Conservation (phyloP, 108 stramenopile species). For the Skeletonema marinoi region DNA sequence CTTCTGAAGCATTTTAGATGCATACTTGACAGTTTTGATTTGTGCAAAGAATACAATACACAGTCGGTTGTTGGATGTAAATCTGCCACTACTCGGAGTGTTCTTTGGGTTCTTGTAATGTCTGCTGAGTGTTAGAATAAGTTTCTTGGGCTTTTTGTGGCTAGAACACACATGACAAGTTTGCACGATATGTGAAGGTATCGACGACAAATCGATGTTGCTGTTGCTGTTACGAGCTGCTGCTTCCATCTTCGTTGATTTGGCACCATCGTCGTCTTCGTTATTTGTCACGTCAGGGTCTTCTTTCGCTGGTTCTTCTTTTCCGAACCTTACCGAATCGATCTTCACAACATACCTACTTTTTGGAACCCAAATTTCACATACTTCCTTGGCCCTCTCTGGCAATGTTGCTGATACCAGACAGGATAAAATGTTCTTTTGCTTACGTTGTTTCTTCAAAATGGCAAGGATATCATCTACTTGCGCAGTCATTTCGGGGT, state of each 20-base stretch:
- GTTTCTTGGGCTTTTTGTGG: slow-evolving; percentile 86
- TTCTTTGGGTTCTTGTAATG: slow-evolving; percentile 47
- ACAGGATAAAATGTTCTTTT: slow-evolving; percentile 23
- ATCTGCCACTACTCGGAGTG: slow-evolving; percentile 49
- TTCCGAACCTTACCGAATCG: slow-evolving; percentile 77
- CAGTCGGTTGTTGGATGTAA: slow-evolving; percentile 34
- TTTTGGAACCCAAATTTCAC: background rate
- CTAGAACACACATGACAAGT: slow-evolving; percentile 76
- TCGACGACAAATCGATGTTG: slow-evolving; percentile 51
- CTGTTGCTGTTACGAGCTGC: slow-evolving; percentile 5
- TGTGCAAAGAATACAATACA: slow-evolving; percentile 62
- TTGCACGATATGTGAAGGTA: slow-evolving; percentile 80
- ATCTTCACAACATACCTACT: slow-evolving; percentile 44
- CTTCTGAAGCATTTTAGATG: slow-evolving; percentile 57
- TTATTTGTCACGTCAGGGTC: background rate
- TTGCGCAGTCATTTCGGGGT: slow-evolving; percentile 87
- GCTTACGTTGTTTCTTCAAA: background rate
- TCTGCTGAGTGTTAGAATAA: slow-evolving; percentile 63
- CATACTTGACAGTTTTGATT: slow-evolving; percentile 72
- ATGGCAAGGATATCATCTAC: slow-evolving; percentile 72
- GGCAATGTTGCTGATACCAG: slow-evolving; percentile 66
- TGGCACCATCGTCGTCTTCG: background rate
- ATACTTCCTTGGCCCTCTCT: background rate
- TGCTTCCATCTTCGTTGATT: background rate
- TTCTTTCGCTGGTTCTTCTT: slow-evolving; percentile 46